Evolutionary conservation across 1,284 basidiomycete genomes (phyloP).

Genomic region (Amylostereum chailletii): DNA sequence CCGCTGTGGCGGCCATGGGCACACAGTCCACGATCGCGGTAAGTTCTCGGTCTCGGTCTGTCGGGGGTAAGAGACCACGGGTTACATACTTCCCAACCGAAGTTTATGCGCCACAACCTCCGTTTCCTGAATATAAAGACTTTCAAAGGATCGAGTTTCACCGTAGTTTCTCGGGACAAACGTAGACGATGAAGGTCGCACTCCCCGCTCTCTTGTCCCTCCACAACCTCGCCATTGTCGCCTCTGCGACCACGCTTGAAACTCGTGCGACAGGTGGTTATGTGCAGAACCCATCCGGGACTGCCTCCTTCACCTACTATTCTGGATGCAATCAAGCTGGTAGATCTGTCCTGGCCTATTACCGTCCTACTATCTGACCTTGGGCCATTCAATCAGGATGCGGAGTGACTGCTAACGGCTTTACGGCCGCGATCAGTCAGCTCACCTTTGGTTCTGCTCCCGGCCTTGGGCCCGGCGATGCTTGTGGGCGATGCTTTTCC

Average conservation of each 20-base stretch:
- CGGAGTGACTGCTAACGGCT: constrained; percentile 39
- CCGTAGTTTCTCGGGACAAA: too few species aligned
- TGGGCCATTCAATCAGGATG: constrained; percentile 30
- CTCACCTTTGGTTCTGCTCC: constrained; percentile 43
- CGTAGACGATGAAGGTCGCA: background rate
- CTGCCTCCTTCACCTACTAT: constrained; percentile 49
- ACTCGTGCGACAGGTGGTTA: constrained; percentile 38
- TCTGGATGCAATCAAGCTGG: constrained; percentile 39
- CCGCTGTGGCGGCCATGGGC: too few species aligned
- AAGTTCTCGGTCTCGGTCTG: too few species aligned
- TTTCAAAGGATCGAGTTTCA: too few species aligned
- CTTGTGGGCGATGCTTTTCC: constrained; percentile 50
- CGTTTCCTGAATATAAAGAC: too few species aligned
- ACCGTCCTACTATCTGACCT: background rate
- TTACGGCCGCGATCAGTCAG: constrained; percentile 48
- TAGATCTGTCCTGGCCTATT: constrained; percentile 12
- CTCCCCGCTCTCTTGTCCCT: background rate
- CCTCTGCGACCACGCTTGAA: constrained; percentile 11
- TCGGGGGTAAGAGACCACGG: too few species aligned
- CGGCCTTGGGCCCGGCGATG: constrained; percentile 46
- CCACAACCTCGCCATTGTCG: constrained; percentile 11
- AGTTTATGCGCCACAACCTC: too few species aligned
- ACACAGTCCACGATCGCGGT: too few species aligned
- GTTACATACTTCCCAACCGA: too few species aligned
- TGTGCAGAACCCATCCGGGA: constrained; percentile 39